A percentile compares a stretch with the other conserved stretches of the same genome.
Evolutionary conservation across 2,329 filamentous ascomycete species (phyloP).

Genomic region (Periconia digitata): DNA sequence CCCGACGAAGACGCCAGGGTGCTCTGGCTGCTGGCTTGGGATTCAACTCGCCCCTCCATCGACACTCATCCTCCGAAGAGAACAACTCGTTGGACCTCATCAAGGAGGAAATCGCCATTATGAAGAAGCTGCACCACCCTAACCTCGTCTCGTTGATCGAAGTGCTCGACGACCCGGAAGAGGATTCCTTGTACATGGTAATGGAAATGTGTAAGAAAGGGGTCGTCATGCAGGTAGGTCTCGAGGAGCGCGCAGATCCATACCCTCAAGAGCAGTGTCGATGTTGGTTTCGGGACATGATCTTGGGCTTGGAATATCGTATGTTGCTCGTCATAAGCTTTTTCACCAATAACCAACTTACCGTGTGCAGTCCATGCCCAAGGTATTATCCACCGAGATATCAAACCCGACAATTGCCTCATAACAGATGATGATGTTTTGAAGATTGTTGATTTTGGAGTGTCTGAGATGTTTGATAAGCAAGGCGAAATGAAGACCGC

Average conservation of each 20-base stretch:
- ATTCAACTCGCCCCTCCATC: constrained; percentile 66
- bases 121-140: constrained; percentile 96
- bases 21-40: constrained; percentile 54
- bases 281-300: constrained; percentile 91
- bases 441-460: constrained; percentile 98
- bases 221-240: constrained; percentile 91
- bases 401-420: constrained; percentile 95
- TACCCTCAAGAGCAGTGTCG: constrained; percentile 82
- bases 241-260: constrained; percentile 80
- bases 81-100: constrained; percentile 83
- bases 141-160: constrained; percentile 94
- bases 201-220: constrained; percentile 99
- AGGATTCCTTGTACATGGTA: constrained; percentile 98
- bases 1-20: constrained; percentile 55
- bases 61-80: constrained; percentile 58
- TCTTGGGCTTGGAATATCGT: constrained; percentile 92
- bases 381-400: constrained; percentile 92
- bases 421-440: constrained; percentile 89
- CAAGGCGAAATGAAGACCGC: constrained; percentile 82
- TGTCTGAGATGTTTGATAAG: constrained; percentile 97
- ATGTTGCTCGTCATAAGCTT: constrained; percentile 41
- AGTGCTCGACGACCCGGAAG: constrained; percentile 90
- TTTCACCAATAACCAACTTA: constrained; percentile 16
- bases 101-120: constrained; percentile 94
- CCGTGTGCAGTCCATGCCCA: constrained; percentile 75